These are phyloP conservation scores for Pinguiococcus pyrenoidosus DNA, from an alignment of 108 stramenopile genomes.

Conservation along the genomic window DNA sequence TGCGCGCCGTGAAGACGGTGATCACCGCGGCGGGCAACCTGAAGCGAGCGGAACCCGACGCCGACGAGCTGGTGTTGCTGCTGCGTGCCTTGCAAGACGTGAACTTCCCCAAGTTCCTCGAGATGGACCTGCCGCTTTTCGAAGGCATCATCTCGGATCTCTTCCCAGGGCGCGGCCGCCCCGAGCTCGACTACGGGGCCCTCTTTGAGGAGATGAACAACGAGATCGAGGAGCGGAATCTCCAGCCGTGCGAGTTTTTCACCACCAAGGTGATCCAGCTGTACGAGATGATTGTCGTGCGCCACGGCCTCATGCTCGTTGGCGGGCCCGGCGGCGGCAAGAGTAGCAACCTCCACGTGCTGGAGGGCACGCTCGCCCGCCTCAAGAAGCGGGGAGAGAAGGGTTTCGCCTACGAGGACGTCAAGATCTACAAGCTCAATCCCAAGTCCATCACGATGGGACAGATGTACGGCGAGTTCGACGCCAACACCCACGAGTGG, in stretches of 20 bases:
- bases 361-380: constrained; percentile 26
- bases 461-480: constrained; percentile 57
- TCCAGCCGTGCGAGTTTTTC: constrained; percentile 34
- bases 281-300: constrained; percentile 58
- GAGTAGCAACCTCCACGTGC: constrained; percentile 40
- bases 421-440: constrained; percentile 44
- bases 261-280: constrained; percentile 46
- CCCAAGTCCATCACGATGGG: constrained; percentile 45
- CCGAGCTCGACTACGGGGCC: constrained; percentile 45
- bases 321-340: constrained; percentile 55
- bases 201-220: constrained; percentile 29
- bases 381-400: constrained; percentile 7
- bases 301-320: constrained; percentile 56
- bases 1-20: constrained; percentile 50
- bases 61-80: constrained; percentile 34
- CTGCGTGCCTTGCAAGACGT: constrained; percentile 45
- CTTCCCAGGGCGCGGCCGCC: constrained; percentile 43
- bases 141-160: constrained; percentile 49
- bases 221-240: constrained; percentile 17
- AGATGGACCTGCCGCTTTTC: constrained; percentile 52
- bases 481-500: constrained; percentile 55
- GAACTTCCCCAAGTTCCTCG: constrained; percentile 53
- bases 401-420: constrained; percentile 40
- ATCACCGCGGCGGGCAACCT: constrained; percentile 43
- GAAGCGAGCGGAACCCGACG: constrained; percentile 34